Evolutionary conservation across 2,329 filamentous ascomycete genomes (phyloP).

Genomic region (Verticillium alfalfae): DNA sequence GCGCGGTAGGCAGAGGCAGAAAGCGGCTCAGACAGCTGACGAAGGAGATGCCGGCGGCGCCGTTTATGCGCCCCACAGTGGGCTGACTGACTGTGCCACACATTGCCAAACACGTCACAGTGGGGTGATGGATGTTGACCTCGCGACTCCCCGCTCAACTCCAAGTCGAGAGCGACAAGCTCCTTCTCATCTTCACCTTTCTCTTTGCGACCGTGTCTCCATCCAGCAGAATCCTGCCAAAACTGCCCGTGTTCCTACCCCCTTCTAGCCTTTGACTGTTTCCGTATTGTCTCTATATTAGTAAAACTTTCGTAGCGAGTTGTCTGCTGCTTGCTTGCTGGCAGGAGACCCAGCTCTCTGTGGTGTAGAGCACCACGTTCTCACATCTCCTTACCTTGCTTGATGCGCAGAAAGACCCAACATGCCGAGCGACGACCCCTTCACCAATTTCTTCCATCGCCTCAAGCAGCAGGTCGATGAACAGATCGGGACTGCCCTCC

Average conservation of each 20-base stretch:
- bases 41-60: neutral
- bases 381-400: no score
- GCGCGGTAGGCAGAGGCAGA: neutral
- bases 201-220: neutral
- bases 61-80: neutral
- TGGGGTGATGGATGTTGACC: neutral
- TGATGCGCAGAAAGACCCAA: neutral
- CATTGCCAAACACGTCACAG: neutral
- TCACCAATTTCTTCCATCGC: conserved; percentile 29
- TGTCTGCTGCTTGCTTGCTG: no score
- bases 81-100: neutral
- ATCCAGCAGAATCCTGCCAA: neutral
- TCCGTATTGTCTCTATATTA: no score
- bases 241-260: no score
- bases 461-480: conserved; percentile 34
- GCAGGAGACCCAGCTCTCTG: no score
- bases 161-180: neutral
- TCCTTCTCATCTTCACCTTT: neutral
- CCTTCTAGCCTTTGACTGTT: no score
- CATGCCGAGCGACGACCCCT: conserved; percentile 8
- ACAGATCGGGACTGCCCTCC: conserved; percentile 23
- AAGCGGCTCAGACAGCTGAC: neutral
- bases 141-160: neutral
- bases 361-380: no score
- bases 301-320: no score